These are phyloP conservation scores for Iberis pinnata DNA, from an alignment of 345 rosid genomes.

Conservation along the genomic window DNA sequence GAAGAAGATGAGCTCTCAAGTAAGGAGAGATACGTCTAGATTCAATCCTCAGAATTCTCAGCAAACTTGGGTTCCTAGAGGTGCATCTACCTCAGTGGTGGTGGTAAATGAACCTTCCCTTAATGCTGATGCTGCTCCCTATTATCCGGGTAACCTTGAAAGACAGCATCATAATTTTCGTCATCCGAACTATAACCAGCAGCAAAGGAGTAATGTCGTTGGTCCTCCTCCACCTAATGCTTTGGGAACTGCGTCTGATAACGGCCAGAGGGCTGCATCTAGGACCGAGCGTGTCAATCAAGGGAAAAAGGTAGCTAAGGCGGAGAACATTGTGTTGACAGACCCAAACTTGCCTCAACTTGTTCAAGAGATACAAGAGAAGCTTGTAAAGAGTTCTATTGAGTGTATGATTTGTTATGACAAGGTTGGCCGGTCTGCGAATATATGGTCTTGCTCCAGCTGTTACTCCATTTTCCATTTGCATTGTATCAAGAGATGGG, in stretches of 20 bases:
- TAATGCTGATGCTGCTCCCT: constrained; percentile 15
- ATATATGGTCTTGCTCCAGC: constrained; percentile 92
- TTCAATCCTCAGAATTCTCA: constrained; percentile 34
- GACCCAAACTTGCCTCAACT: constrained; percentile 78
- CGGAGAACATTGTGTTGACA: constrained; percentile 26
- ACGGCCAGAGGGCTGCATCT: constrained; percentile 30
- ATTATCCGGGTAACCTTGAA: neutral
- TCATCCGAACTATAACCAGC: neutral
- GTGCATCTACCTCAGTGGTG: constrained; percentile 26
- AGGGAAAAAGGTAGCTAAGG: constrained; percentile 33
- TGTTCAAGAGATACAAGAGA: constrained; percentile 87
- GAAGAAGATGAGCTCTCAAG: constrained; percentile 54
- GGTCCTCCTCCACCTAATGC: constrained; percentile 28
- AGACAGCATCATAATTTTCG: neutral
- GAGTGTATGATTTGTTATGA: constrained; percentile 99
- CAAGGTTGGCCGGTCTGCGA: constrained; percentile 67
- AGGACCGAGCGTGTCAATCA: constrained; percentile 36
- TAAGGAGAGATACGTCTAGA: constrained; percentile 47
- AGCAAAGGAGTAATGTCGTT: constrained; percentile 16
- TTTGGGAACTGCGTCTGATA: constrained; percentile 23
- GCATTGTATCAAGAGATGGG: constrained; percentile 93
- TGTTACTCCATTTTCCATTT: constrained; percentile 89
- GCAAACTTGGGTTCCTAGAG: constrained; percentile 75
- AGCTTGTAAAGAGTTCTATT: constrained; percentile 54
- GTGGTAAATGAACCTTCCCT: constrained; percentile 13